Conservation (phyloP, 2,329 filamentous ascomycete species). For the Sclerotinia spermophila region DNA sequence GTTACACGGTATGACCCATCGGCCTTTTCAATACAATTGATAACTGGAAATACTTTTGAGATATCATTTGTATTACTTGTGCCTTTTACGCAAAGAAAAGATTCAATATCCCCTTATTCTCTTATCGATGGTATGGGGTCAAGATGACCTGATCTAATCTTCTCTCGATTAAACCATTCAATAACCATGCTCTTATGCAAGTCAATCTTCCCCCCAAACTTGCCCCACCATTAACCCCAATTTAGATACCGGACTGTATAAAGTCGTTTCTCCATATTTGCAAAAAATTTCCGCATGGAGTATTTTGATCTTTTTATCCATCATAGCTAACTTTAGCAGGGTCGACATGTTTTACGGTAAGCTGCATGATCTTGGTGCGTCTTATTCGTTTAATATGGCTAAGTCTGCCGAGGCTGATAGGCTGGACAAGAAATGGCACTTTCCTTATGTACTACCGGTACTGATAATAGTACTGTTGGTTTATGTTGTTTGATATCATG, state of each 20-base stretch:
- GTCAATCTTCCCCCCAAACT: background rate
- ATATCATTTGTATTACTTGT: background rate
- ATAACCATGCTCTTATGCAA: background rate
- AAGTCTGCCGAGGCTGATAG: conserved; percentile 11
- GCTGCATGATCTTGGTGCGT: conserved; percentile 10
- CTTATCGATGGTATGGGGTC: conserved; percentile 8
- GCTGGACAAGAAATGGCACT: background rate
- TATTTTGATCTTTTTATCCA: background rate
- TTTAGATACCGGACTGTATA: background rate
- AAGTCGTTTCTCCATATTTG: background rate
- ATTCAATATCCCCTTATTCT: background rate
- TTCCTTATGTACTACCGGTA: background rate
- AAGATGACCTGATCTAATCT: conserved; percentile 7
- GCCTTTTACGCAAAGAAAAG: background rate
- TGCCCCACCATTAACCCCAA: background rate
- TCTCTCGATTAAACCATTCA: background rate
- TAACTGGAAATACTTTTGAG: background rate
- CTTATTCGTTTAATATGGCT: conserved; percentile 4
- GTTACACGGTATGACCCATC: background rate
- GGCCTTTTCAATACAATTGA: background rate
- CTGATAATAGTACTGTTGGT: background rate
- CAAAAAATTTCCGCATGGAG: background rate
- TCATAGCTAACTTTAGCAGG: background rate
- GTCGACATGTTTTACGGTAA: conserved; percentile 14
- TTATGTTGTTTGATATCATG: conserved; percentile 2